These are phyloP conservation scores for Colletotrichum destructivum DNA, from an alignment of 2,329 filamentous ascomycete species.

Conservation along the genomic window DNA sequence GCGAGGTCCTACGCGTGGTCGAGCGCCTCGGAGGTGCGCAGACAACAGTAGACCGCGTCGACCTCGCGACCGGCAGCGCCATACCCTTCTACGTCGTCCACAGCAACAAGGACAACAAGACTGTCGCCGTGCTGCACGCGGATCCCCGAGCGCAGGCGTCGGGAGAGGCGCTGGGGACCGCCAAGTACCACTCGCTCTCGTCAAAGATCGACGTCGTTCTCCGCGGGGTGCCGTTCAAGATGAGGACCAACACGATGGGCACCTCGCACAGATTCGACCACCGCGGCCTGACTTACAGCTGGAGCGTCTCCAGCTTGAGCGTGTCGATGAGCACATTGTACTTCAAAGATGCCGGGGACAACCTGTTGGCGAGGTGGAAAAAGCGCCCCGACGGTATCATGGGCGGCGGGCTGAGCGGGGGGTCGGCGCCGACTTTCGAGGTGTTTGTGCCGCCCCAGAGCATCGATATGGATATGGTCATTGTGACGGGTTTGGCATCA, in stretches of 20 bases:
- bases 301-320: conserved; percentile 20
- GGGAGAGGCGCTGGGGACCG: conserved; percentile 7
- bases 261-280: conserved; percentile 25
- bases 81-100: conserved; percentile 34
- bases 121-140: conserved; percentile 24
- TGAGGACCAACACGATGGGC: conserved; percentile 20
- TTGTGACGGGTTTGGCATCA: conserved; percentile 30
- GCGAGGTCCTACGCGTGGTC: conserved; percentile 21
- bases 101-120: conserved; percentile 23
- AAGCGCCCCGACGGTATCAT: conserved; percentile 23
- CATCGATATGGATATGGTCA: conserved; percentile 38
- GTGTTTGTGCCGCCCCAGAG: conserved; percentile 33
- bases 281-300: conserved; percentile 13
- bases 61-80: conserved; percentile 15
- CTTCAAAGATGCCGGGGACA: conserved; percentile 24
- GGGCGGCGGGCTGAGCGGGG: not conserved
- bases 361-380: conserved; percentile 21
- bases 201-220: conserved; percentile 30
- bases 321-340: conserved; percentile 19
- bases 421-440: conserved; percentile 31
- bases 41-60: conserved; percentile 35
- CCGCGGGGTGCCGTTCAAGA: conserved; percentile 35
- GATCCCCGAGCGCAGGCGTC: conserved; percentile 12
- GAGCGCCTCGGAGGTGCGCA: conserved; percentile 43
- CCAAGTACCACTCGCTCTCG: conserved; percentile 27